Conservation (phyloP, 2,329 filamentous ascomycete species). For the Colletotrichum sp. region DNA sequence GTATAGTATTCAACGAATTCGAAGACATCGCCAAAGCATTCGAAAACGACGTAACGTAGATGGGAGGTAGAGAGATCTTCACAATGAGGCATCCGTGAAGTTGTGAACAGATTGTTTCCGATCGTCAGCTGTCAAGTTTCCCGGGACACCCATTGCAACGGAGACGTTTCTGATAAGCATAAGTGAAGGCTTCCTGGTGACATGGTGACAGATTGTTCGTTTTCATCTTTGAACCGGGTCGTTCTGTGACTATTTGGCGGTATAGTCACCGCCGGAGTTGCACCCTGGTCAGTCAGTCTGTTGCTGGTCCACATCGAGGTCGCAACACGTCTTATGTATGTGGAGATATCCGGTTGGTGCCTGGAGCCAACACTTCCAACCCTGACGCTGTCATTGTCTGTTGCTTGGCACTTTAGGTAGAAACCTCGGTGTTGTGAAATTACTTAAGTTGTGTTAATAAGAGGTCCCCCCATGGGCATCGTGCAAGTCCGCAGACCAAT, state of each 20-base stretch:
- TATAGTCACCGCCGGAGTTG: neutral
- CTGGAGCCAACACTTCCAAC: neutral
- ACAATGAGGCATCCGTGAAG: neutral
- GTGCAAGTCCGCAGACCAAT: neutral
- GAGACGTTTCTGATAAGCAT: fast-evolving
- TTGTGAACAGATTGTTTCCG: neutral
- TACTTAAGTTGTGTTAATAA: neutral
- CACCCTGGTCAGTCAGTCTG: fast-evolving
- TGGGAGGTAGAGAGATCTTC: too few relatives aligned
- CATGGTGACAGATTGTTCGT: too few relatives aligned
- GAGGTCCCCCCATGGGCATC: fast-evolving
- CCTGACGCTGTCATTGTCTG: fast-evolving
- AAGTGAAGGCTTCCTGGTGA: neutral
- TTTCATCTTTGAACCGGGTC: neutral
- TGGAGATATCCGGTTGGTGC: neutral
- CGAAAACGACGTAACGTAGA: too few relatives aligned
- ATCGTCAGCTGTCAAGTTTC: neutral
- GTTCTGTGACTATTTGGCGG: fast-evolving
- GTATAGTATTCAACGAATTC: too few relatives aligned
- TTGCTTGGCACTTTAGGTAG: neutral
- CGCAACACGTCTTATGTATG: neutral
- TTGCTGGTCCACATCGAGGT: neutral
- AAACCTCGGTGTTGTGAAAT: neutral
- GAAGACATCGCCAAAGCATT: too few relatives aligned
- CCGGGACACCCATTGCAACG: too few relatives aligned